Conservation (phyloP, 2,329 filamentous ascomycete genomes). For the Bretziella fagacearum region DNA sequence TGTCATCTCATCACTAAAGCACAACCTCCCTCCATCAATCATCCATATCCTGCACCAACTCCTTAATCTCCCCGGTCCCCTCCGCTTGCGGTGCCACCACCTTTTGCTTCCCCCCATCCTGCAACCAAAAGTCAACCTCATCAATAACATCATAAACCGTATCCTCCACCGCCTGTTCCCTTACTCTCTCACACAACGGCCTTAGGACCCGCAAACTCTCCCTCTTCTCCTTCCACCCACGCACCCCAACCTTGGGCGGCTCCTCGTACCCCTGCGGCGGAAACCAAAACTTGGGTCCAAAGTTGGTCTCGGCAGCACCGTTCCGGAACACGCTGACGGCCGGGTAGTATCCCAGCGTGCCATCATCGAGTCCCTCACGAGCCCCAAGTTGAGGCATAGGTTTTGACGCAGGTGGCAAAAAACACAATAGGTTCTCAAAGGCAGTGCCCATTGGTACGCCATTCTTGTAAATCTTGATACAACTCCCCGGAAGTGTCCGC, state of each 20-base stretch:
- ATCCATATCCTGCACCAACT: constrained; percentile 44
- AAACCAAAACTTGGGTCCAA: constrained; percentile 84
- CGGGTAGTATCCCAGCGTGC: constrained; percentile 88
- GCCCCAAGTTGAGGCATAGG: constrained; percentile 53
- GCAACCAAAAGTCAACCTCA: constrained; percentile 78
- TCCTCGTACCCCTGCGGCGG: constrained; percentile 47
- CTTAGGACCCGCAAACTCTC: constrained; percentile 2
- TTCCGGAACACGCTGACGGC: constrained; percentile 84
- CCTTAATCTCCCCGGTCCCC: constrained; percentile 43
- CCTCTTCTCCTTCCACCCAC: constrained; percentile 16
- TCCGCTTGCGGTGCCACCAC: constrained; percentile 28
- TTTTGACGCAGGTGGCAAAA: constrained; percentile 75
- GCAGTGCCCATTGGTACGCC: constrained; percentile 71
- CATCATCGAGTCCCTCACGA: constrained; percentile 79
- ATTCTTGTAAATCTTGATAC: constrained; percentile 86
- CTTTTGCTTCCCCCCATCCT: constrained; percentile 40
- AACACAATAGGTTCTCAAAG: constrained; percentile 75
- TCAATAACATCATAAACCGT: constrained; percentile 85
- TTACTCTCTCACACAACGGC: constrained; percentile 46
- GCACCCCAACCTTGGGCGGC: constrained; percentile 14
- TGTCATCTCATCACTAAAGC: neutral
- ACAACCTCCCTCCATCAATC: constrained; percentile 18
- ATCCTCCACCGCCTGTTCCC: constrained; percentile 89
- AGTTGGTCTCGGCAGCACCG: constrained; percentile 82
- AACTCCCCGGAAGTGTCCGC: constrained; percentile 70